Conservation (phyloP, 306 rosid genomes). For the Cucurbita maxima region DNA sequence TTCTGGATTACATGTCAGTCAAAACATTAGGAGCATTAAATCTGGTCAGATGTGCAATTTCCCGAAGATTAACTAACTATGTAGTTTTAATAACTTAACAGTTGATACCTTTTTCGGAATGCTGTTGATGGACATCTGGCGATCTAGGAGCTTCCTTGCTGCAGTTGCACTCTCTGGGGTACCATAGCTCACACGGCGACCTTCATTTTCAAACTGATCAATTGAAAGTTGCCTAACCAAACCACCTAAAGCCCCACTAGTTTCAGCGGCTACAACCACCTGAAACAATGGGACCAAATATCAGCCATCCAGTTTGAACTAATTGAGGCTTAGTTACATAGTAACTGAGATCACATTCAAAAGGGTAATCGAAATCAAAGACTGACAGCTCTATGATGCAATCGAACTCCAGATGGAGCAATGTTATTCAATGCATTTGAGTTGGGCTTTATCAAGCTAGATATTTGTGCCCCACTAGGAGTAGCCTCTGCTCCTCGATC, state of each 20-base stretch:
- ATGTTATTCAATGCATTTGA: constrained; percentile 55
- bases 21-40: background rate
- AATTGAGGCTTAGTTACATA: background rate
- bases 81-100: background rate
- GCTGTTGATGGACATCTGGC: constrained; percentile 93
- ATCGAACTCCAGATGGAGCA: constrained; percentile 71
- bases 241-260: constrained; percentile 97
- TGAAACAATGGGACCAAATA: constrained; percentile 25
- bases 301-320: background rate
- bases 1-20: background rate
- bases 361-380: constrained; percentile 14
- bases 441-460: constrained; percentile 79
- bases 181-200: constrained; percentile 96
- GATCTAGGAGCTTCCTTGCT: constrained; percentile 85
- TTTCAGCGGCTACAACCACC: constrained; percentile 98
- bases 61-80: background rate
- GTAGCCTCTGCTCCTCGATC: constrained; percentile 97
- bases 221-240: constrained; percentile 98
- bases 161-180: constrained; percentile 98
- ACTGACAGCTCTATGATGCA: constrained; percentile 99
- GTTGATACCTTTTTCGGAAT: constrained; percentile 77
- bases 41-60: background rate
- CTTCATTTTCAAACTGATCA: constrained; percentile 98
- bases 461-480: constrained; percentile 82
- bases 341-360: constrained; percentile 5